A percentile compares a stretch with the other conserved stretches of the same genome.
phyloP scores from a whole-genome alignment of 371 early-diverging fungal genomes.

The Choanephora cucurbitarum region DNA sequence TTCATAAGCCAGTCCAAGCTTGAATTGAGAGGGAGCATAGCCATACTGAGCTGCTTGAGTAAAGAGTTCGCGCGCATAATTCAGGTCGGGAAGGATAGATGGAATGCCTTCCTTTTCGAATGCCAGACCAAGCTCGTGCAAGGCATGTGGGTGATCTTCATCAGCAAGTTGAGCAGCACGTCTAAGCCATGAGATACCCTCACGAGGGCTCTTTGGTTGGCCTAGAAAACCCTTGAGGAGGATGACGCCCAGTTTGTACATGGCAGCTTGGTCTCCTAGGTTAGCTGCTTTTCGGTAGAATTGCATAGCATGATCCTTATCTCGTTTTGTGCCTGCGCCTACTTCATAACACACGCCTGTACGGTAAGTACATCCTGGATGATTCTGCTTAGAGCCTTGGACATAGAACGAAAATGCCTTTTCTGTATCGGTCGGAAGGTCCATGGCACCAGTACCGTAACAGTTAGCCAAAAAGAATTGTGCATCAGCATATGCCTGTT shows the following conservation, averaged over 20 bases:
- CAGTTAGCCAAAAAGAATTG: conserved; percentile 91
- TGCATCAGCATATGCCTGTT: conserved; percentile 80
- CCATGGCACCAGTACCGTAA: conserved; percentile 76
- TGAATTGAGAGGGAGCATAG: conserved; percentile 92
- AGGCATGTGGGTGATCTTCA: conserved; percentile 87
- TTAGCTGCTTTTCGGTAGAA: conserved; percentile 95
- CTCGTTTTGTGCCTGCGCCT: conserved; percentile 91
- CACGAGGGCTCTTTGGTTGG: conserved; percentile 74
- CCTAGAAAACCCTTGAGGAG: conserved; percentile 78
- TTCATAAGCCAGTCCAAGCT: conserved; percentile 93
- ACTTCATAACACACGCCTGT: conserved; percentile 95
- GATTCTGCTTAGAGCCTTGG: conserved; percentile 91
- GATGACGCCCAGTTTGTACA: conserved; percentile 94
- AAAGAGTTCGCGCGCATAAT: conserved; percentile 88
- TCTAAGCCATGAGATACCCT: conserved; percentile 93
- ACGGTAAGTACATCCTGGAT: conserved; percentile 92
- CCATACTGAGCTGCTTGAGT: conserved; percentile 91
- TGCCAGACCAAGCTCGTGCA: conserved; percentile 90
- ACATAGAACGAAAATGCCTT: conserved; percentile 91
- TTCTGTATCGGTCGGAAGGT: conserved; percentile 80
- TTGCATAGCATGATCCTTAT: conserved; percentile 82
- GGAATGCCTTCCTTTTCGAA: conserved; percentile 85
- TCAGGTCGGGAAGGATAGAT: conserved; percentile 77
- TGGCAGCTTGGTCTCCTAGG: conserved; percentile 90
- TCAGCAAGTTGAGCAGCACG: conserved; percentile 88